A percentile compares a stretch with the other conserved stretches of the same genome.
Conservation (phyloP, 2,329 filamentous ascomycete genomes). For the Aureobasidium sp. region DNA sequence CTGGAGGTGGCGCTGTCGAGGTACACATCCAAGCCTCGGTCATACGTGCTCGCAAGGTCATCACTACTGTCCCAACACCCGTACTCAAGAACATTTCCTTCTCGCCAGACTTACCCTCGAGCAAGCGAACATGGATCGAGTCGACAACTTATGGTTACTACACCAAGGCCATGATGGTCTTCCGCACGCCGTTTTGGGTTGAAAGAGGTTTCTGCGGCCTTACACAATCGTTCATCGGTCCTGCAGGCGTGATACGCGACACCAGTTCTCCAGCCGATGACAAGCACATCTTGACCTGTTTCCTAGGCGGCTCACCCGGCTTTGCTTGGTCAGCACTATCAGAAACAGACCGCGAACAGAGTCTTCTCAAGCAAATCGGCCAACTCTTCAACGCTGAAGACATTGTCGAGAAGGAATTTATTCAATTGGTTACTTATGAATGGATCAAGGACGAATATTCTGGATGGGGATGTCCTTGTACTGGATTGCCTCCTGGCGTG, state of each 20-base stretch:
- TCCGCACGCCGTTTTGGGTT: slow-evolving; percentile 42
- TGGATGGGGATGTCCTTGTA: slow-evolving; percentile 5
- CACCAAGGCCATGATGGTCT: slow-evolving; percentile 46
- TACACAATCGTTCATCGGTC: slow-evolving; percentile 40
- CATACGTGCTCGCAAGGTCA: slow-evolving; percentile 38
- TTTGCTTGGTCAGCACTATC: slow-evolving; percentile 15
- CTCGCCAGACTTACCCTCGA: slow-evolving; percentile 38
- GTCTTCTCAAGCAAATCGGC: background rate
- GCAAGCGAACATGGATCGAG: slow-evolving; percentile 33
- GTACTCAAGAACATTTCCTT: slow-evolving; percentile 43
- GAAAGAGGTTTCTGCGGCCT: slow-evolving; percentile 40
- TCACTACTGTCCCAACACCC: slow-evolving; percentile 44
- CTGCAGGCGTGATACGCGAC: slow-evolving; percentile 42
- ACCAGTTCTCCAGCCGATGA: slow-evolving; percentile 24
- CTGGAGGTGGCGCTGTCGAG: slow-evolving; percentile 16
- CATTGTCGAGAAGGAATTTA: background rate
- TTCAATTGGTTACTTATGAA: slow-evolving; percentile 21
- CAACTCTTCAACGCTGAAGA: background rate
- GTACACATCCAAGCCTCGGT: slow-evolving; percentile 26
- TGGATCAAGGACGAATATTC: slow-evolving; percentile 25
- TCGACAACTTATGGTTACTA: slow-evolving; percentile 42
- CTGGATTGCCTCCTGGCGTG: background rate
- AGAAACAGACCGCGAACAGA: background rate
- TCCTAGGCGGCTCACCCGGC: slow-evolving; percentile 12
- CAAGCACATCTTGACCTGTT: slow-evolving; percentile 2